Conservation (phyloP, 495 filamentous ascomycete genomes). For the Daldinia grandis region DNA sequence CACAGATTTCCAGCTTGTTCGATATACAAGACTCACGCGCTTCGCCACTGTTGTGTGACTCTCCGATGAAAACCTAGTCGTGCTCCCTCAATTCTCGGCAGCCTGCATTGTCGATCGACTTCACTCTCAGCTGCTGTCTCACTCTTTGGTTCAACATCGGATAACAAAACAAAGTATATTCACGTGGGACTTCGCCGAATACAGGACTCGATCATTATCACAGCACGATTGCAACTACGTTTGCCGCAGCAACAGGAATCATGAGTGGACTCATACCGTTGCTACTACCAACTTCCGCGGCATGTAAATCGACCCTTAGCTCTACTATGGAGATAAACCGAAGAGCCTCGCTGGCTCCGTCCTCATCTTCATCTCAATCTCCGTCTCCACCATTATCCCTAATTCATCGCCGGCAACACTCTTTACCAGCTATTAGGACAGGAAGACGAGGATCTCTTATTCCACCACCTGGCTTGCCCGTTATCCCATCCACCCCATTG, state of each 20-base stretch:
- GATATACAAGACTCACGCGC: conserved; percentile 11
- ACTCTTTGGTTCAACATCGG: conserved; percentile 7
- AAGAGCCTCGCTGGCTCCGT: conserved; percentile 14
- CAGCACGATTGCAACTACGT: not conserved
- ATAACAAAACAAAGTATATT: conserved; percentile 23
- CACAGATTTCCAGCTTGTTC: conserved; percentile 12
- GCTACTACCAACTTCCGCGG: conserved; percentile 32
- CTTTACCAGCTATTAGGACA: conserved; percentile 27
- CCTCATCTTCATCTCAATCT: not conserved
- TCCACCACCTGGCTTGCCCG: conserved; percentile 13
- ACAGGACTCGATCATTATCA: not conserved
- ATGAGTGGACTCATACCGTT: conserved; percentile 42
- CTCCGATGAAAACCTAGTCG: conserved; percentile 19
- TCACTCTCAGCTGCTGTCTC: conserved; percentile 29
- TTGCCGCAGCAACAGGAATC: conserved; percentile 1
- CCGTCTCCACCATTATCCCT: conserved; percentile 8
- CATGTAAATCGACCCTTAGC: conserved; percentile 7
- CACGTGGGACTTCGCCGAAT: conserved; percentile 5
- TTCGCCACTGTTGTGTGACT: conserved; percentile 31
- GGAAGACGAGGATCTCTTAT: conserved; percentile 15
- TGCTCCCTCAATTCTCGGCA: conserved; percentile 25
- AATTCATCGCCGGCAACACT: conserved; percentile 39
- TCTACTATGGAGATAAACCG: conserved; percentile 17
- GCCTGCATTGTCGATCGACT: conserved; percentile 38
- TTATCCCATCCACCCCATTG: conserved; percentile 28